Base-by-base conservation (phyloP, 75 land plant species). In the Cryptomeria japonica region DNA sequence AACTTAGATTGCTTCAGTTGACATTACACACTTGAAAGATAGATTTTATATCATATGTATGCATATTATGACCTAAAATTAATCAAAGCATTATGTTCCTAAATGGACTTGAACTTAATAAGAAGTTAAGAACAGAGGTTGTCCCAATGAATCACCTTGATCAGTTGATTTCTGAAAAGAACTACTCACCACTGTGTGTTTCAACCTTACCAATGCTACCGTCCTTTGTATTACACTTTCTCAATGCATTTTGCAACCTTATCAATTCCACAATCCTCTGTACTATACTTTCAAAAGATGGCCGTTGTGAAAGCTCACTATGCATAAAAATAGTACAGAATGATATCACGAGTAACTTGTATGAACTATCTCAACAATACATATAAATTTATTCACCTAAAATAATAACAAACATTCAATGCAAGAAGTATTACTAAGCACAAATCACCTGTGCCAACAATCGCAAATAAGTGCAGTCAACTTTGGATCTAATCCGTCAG, bases 391-490 rank as follows among this genome's bases (percentile, higher is more conserved):
- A 64, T 5, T 64, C 1, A 51, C 16, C 55, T 51, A 51, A 64
- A 25, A 64, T 25, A 25, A 5, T 1, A 64, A 64, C n/a, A 64
- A 25, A 64, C 9, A 22, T 64, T 64, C 1, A 64, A 6, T 22
- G 70, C 28, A 64, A 64, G n/a, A 25, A 64, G 70, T 25, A 28
- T 64, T 64, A 25, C 28, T 25, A 28, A 64, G 70, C n/a, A 64
- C 31, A 64, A 64, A 25, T 64, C 9, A 94, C 95, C 91, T 92
- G 56, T 88, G 87, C 95, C 95, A 94, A 75, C 95, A 94, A 34
- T 94, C 93, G 16, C 39, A 68, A 80, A 94, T 92, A 70, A 94
- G 38, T 31, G 91, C 83, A 56, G 89, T 76, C 19, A 91, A 83
- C 3, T 58, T 89, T 3, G 91, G 95, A 85, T 94, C 92, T 41